Evolutionary conservation across 2,329 filamentous ascomycete species (phyloP).

Genomic region (Acarospora socialis): DNA sequence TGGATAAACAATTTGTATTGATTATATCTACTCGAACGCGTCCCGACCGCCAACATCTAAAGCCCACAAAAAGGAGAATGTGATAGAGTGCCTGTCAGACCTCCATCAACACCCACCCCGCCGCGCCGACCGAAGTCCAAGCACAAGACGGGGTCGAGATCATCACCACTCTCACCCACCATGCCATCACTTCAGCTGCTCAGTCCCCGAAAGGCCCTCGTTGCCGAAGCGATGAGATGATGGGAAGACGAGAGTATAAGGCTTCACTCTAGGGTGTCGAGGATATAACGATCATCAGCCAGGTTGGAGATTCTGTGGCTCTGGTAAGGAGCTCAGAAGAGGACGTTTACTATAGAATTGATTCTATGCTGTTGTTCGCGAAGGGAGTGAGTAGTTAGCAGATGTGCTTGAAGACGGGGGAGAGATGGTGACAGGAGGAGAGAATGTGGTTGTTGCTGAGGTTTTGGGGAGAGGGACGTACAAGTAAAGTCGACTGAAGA

Average conservation of each 20-base stretch:
- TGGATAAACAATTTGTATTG: too few relatives aligned
- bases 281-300: conserved; percentile 81
- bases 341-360: conserved; percentile 97
- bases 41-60: too few relatives aligned
- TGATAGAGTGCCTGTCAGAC: conserved; percentile 93
- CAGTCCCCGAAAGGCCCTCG: conserved; percentile 11
- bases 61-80: too few relatives aligned
- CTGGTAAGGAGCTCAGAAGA: conserved; percentile 80
- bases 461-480: conserved; percentile 19
- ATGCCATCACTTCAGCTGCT: too few relatives aligned
- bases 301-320: conserved; percentile 88
- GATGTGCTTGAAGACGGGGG: neutral
- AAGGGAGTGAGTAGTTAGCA: conserved; percentile 10
- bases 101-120: conserved; percentile 73
- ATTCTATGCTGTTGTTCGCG: conserved; percentile 49
- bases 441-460: conserved; percentile 15
- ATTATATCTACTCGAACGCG: too few relatives aligned
- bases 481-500: conserved; percentile 31
- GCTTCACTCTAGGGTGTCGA: conserved; percentile 81
- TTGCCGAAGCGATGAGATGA: conserved; percentile 4
- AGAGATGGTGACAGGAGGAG: neutral
- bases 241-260: conserved; percentile 33
- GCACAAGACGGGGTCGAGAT: conserved; percentile 65
- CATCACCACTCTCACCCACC: conserved; percentile 82
- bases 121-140: conserved; percentile 63